phyloP scores from a whole-genome alignment of 148 eudicot genomes.

The Fagopyrum tataricum region DNA sequence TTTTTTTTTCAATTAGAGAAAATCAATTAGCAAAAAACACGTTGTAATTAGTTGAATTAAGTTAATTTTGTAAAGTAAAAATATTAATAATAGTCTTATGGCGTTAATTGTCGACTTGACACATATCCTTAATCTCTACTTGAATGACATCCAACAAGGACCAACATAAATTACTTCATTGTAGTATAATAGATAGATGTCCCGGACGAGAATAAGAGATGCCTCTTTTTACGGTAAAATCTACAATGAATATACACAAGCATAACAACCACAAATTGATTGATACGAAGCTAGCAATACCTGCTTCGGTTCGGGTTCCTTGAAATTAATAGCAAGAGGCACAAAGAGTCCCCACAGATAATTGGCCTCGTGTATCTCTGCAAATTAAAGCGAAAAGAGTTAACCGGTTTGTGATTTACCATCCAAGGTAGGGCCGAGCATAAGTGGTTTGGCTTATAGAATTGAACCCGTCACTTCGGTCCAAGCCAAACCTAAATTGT shows the following conservation, averaged over 20 bases:
- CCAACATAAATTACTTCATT: not conserved
- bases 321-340: not conserved
- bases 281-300: not conserved
- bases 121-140: too few species aligned
- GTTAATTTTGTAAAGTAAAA: too few species aligned
- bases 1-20: too few species aligned
- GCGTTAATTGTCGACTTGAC: too few species aligned
- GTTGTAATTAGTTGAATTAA: too few species aligned
- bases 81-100: too few species aligned
- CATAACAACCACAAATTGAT: not conserved
- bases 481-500: too few species aligned
- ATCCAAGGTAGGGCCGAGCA: not conserved
- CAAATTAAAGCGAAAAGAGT: not conserved
- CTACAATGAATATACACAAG: not conserved
- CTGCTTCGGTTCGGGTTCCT: not conserved
- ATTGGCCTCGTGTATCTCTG: not conserved
- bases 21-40: too few species aligned
- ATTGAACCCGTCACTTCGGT: too few species aligned
- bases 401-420: not conserved
- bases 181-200: not conserved
- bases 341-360: constrained; percentile 7
- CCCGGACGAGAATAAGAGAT: too few species aligned
- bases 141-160: not conserved
- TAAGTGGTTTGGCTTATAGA: too few species aligned
- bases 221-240: too few species aligned